Conservation (phyloP, 2,329 filamentous ascomycete species). For the Aspergillus oerlinghausenensis region DNA sequence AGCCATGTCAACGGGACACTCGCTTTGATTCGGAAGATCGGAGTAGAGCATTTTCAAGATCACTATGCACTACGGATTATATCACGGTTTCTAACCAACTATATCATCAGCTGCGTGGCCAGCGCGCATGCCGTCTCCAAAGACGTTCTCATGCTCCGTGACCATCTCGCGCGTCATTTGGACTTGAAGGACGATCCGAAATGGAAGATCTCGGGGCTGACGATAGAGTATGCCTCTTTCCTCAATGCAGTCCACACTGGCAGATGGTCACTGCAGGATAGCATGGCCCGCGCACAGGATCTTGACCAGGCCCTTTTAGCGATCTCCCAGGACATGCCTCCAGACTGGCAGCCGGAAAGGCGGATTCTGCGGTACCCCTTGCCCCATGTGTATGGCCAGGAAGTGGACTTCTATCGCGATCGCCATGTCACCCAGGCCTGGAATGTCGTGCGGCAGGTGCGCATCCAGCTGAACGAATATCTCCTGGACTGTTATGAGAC, state of each 20-base stretch:
- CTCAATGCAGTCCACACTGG: neutral
- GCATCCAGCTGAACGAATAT: neutral
- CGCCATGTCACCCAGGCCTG: neutral
- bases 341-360: neutral
- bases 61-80: neutral
- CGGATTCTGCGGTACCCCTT: neutral
- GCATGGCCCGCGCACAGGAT: neutral
- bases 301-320: neutral
- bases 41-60: neutral
- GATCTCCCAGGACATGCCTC: neutral
- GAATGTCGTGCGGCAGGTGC: neutral
- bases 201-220: neutral
- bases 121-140: neutral
- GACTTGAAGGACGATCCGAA: neutral
- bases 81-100: neutral
- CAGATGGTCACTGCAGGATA: neutral
- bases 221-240: neutral
- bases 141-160: neutral
- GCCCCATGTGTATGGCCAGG: neutral
- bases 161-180: neutral
- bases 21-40: neutral
- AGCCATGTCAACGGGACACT: neutral
- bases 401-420: neutral
- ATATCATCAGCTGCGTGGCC: neutral
- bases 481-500: neutral